Evolutionary conservation across 1,284 basidiomycete genomes (phyloP).

Genomic region (Malassezia arunalokei): DNA sequence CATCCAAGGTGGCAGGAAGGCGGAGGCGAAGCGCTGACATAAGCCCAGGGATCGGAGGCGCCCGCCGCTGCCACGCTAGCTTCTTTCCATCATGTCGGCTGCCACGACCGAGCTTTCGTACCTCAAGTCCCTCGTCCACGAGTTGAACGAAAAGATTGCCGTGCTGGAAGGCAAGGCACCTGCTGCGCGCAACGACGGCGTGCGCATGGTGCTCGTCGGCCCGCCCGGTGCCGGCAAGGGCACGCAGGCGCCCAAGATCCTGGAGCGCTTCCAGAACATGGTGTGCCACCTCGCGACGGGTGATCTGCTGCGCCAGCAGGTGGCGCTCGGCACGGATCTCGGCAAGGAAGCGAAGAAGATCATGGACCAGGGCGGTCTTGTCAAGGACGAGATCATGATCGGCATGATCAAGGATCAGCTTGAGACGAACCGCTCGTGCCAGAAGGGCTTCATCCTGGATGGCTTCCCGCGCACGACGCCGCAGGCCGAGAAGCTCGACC

Average conservation of each 20-base stretch:
- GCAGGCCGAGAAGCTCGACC: conserved; percentile 92
- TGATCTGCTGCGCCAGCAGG: conserved; percentile 94
- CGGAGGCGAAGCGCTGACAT: neutral
- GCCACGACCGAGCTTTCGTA: conserved; percentile 29
- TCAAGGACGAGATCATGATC: conserved; percentile 93
- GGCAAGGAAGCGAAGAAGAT: conserved; percentile 91
- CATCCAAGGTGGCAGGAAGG: no score
- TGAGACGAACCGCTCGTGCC: conserved; percentile 79
- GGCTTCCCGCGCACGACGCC: conserved; percentile 95
- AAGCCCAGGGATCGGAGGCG: neutral
- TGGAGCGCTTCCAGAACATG: conserved; percentile 65
- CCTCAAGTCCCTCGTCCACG: conserved; percentile 39
- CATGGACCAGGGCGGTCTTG: conserved; percentile 84
- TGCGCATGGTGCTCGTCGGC: conserved; percentile 77
- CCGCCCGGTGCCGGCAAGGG: conserved; percentile 99
- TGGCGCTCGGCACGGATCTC: conserved; percentile 70
- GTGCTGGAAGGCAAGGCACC: conserved; percentile 26
- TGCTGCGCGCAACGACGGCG: conserved; percentile 20
- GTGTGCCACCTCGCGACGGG: conserved; percentile 96
- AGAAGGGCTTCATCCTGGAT: conserved; percentile 93
- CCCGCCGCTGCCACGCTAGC: neutral
- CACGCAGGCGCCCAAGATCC: conserved; percentile 87
- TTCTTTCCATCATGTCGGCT: neutral
- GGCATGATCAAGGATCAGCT: conserved; percentile 94
- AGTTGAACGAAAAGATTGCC: conserved; percentile 40